Base-by-base conservation (phyloP, 2,329 filamentous ascomycete genomes). In the Amauroascus verrucosus region DNA sequence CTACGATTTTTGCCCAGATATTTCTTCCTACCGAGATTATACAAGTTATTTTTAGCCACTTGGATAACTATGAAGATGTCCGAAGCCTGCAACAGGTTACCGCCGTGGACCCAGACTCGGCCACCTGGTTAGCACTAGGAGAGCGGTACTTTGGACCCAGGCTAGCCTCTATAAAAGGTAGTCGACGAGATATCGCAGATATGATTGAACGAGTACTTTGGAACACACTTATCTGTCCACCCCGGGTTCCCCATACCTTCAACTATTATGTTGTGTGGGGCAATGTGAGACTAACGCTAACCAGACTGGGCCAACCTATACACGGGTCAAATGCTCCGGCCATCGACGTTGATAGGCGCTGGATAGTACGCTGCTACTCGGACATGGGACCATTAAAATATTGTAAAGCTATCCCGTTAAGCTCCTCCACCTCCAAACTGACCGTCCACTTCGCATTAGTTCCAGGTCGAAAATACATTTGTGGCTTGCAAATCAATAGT, bases 21-120 rank as follows among this genome's bases (percentile, higher is more conserved):
- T 28, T 45, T 22, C 47, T 55, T 18, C 53, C 48, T 30, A 28
- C 24, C 13, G 53, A 55, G 48, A 51, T 55, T 43, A 35, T 55
- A 22, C 48, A 51, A 37, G 18, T 40, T 9, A 51, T 55, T 22
- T 51, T 48, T 24, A 41, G 22, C 33, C 24, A 55, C 28, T 47
- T 55, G 48, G n/a, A 44, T 9, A 45, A 30, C 48, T 55, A 55
- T 41, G 28, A 51, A 13, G 49, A 52, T 40, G 35, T 52, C 8
- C 47, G 18, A 22, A 47, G 45, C 28, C 47, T 43, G 5, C 18
- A 40, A 40, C 16, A 43, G 37, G 53, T 48, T 33, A 20, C 43
- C n/a, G n/a, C 32, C 7, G 35, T 48, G 26, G 22, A 43, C 18
- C 48, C 48, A 13, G 48, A 48, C 26, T 16, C 48, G 26, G 30